Evolutionary conservation across 306 rosid species (phyloP).

Genomic region (Biancaea sappan): DNA sequence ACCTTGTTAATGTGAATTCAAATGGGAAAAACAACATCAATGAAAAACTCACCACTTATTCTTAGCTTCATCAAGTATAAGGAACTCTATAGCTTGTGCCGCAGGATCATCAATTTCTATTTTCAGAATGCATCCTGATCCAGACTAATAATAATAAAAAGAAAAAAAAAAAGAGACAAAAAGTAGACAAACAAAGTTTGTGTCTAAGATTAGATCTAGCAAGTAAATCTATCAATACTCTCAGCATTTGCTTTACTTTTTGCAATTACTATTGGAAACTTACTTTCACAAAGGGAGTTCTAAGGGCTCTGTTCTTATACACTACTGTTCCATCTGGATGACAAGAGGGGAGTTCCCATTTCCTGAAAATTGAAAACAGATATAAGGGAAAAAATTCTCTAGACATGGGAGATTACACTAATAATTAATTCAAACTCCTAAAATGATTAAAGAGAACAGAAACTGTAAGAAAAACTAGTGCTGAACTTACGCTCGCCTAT

Average conservation of each 20-base stretch:
- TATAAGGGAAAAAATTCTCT: neutral
- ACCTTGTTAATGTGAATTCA: constrained; percentile 1
- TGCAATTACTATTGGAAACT: constrained; percentile 43
- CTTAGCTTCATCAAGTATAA: constrained; percentile 74
- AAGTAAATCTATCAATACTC: constrained; percentile 16
- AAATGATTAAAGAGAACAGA: constrained; percentile 6
- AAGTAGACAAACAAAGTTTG: neutral
- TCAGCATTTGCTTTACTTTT: neutral
- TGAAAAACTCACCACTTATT: constrained; percentile 77
- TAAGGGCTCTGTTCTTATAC: constrained; percentile 84
- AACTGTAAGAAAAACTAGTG: constrained; percentile 30
- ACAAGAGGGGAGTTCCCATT: constrained; percentile 90
- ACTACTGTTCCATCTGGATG: constrained; percentile 74
- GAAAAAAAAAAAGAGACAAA: constrained; percentile 32
- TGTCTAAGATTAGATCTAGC: neutral
- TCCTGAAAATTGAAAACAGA: constrained; percentile 51
- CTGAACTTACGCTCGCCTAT: constrained; percentile 67
- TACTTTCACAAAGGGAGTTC: constrained; percentile 84
- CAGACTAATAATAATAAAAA: constrained; percentile 59
- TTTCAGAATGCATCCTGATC: constrained; percentile 67
- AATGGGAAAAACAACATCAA: constrained; percentile 5
- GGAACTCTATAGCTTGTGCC: constrained; percentile 90
- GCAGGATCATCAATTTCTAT: constrained; percentile 86
- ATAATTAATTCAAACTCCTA: constrained; percentile 17
- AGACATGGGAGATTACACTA: constrained; percentile 13